A percentile compares a stretch with the other conserved stretches of the same genome.
Evolutionary conservation across 83 land plant species (phyloP).

Genomic region (Thuja plicata): DNA sequence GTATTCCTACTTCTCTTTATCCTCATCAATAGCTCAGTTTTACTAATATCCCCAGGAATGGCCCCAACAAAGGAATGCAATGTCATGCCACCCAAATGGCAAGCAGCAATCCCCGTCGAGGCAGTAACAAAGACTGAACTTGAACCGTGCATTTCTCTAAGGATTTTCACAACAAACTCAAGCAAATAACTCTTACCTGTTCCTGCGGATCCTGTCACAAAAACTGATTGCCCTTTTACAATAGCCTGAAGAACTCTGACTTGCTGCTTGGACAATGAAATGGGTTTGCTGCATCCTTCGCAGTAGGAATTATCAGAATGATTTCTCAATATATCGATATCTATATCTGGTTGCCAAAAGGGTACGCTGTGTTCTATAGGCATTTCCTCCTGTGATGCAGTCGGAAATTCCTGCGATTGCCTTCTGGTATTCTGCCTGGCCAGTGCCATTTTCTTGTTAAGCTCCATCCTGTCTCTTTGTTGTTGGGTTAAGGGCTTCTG

Average conservation of each 20-base stretch:
- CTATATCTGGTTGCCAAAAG: not conserved
- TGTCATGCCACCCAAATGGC: conserved; percentile 41
- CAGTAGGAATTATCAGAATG: not conserved
- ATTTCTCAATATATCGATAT: not conserved
- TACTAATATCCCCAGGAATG: conserved; percentile 21
- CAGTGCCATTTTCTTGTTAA: conserved; percentile 17
- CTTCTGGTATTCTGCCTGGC: conserved; percentile 9
- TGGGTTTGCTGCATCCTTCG: not conserved
- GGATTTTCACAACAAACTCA: conserved; percentile 26
- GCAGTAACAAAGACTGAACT: conserved; percentile 45
- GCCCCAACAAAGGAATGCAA: conserved; percentile 50
- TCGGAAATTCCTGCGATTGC: not conserved
- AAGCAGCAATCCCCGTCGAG: conserved; percentile 55
- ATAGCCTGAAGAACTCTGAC: conserved; percentile 38
- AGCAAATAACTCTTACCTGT: conserved; percentile 50
- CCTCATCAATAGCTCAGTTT: conserved; percentile 22
- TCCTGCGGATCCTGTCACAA: conserved; percentile 57
- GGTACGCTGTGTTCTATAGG: not conserved
- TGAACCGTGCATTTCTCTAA: conserved; percentile 18
- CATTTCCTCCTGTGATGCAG: not conserved
- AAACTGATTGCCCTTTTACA: conserved; percentile 44
- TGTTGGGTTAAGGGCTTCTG: conserved; percentile 13
- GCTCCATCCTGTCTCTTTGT: conserved; percentile 23
- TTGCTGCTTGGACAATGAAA: conserved; percentile 37
- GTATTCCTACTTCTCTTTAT: conserved; percentile 13